A percentile compares a stretch with the other conserved stretches of the same genome.
These are phyloP conservation scores for Fusarium nanum DNA, from an alignment of 2,329 filamentous ascomycete genomes.

Conservation along the genomic window DNA sequence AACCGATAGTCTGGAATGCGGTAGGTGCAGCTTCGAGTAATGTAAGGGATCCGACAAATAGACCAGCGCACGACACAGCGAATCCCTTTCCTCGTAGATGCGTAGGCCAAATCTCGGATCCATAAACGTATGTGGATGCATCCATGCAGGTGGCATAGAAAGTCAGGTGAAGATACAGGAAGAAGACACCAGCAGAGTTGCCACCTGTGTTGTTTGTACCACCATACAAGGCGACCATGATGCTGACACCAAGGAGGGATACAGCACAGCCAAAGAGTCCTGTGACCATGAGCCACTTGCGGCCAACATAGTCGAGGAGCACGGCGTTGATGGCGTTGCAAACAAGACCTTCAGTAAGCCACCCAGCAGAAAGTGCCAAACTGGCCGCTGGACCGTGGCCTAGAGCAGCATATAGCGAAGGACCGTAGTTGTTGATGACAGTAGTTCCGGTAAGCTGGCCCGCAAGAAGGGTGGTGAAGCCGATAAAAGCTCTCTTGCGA, in stretches of 20 bases:
- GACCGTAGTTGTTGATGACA: not conserved
- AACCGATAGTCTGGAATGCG: not conserved
- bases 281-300: not conserved
- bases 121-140: not conserved
- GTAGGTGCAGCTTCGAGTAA: not conserved
- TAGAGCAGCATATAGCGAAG: not conserved
- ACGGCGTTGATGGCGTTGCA: not conserved
- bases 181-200: not conserved
- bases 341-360: conserved; percentile 2
- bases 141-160: conserved; percentile 4
- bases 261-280: not conserved
- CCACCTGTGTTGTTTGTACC: not conserved
- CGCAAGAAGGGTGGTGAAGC: not conserved
- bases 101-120: conserved; percentile 4
- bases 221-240: not conserved
- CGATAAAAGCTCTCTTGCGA: not conserved
- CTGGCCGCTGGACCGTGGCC: not conserved
- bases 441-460: not conserved
- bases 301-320: not conserved
- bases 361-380: not conserved
- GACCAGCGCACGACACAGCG: not conserved
- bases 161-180: not conserved
- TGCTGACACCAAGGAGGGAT: not conserved
- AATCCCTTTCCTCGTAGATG: not conserved
- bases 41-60: not conserved